Evolutionary conservation across 106 monocot genomes (phyloP).

Genomic region (Dactylorhiza incarnata): DNA sequence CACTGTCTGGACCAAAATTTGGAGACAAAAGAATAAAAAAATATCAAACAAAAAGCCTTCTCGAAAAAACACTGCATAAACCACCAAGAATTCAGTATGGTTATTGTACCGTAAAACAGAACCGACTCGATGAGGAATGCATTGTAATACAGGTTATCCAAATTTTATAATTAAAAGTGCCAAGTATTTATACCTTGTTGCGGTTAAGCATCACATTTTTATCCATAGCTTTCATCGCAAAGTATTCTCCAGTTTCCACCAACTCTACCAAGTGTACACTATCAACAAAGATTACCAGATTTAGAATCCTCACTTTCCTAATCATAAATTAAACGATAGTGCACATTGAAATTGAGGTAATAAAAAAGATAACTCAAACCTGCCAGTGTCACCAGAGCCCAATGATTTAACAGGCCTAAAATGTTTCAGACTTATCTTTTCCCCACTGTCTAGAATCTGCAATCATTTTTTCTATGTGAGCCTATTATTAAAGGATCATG

Average conservation of each 20-base stretch:
- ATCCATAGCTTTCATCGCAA: conserved; percentile 99
- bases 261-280: conserved; percentile 98
- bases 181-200: conserved; percentile 61
- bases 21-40: background rate
- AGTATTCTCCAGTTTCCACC: conserved; percentile 71
- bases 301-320: background rate
- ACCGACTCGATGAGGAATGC: background rate
- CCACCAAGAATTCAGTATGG: background rate
- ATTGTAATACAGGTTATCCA: background rate
- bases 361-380: conserved; percentile 25
- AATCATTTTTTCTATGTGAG: conserved; percentile 1
- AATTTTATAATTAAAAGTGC: background rate
- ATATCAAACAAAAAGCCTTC: background rate
- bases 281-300: conserved; percentile 11
- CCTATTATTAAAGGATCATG: background rate
- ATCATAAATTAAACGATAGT: background rate
- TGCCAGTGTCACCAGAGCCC: conserved; percentile 98
- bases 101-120: background rate
- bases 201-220: conserved; percentile 94
- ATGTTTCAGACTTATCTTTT: conserved; percentile 70
- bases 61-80: background rate
- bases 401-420: conserved; percentile 81
- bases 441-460: conserved; percentile 72
- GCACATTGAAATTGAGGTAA: background rate
- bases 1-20: background rate